phyloP scores from a whole-genome alignment of 805 yeast species.

The Sugiyamaella marilandica region DNA sequence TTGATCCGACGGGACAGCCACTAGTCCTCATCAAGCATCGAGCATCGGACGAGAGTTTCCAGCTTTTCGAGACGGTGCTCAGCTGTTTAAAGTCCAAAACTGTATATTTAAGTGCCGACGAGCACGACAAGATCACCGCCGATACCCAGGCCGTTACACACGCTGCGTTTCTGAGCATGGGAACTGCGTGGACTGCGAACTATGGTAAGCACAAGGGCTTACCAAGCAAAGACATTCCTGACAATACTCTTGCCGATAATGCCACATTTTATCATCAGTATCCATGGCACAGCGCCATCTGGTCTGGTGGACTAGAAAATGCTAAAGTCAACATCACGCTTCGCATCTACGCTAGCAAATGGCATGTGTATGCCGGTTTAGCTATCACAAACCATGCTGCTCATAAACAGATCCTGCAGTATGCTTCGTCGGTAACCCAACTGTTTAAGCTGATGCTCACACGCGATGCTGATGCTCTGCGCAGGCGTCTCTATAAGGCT shows the following conservation, averaged over 20 bases:
- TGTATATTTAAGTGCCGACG: conserved; percentile 74
- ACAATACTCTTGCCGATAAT: background rate
- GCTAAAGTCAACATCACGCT: conserved; percentile 92
- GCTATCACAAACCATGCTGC: conserved; percentile 96
- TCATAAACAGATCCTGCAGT: conserved; percentile 84
- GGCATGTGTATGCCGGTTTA: conserved; percentile 98
- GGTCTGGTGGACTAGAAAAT: conserved; percentile 93
- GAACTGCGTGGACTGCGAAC: conserved; percentile 84
- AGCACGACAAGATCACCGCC: conserved; percentile 93
- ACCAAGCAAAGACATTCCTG: background rate
- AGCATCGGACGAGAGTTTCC: conserved; percentile 49
- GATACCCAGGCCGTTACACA: conserved; percentile 99
- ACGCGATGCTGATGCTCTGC: conserved; percentile 54
- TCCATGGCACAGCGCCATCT: conserved; percentile 80
- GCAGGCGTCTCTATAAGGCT: conserved; percentile 57
- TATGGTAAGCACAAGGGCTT: conserved; percentile 28
- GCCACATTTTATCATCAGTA: conserved; percentile 35
- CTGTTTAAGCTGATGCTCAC: conserved; percentile 79
- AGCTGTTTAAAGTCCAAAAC: conserved; percentile 71
- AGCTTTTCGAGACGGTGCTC: conserved; percentile 58
- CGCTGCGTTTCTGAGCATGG: conserved; percentile 96
- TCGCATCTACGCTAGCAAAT: conserved; percentile 85
- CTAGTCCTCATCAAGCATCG: conserved; percentile 78
- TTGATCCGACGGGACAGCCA: conserved; percentile 87
- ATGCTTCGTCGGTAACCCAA: conserved; percentile 78